A percentile compares a stretch with the other conserved stretches of the same genome.
These are phyloP conservation scores for Pichia rugopelliculosa DNA, from an alignment of 805 yeast species.

Conservation along the genomic window DNA sequence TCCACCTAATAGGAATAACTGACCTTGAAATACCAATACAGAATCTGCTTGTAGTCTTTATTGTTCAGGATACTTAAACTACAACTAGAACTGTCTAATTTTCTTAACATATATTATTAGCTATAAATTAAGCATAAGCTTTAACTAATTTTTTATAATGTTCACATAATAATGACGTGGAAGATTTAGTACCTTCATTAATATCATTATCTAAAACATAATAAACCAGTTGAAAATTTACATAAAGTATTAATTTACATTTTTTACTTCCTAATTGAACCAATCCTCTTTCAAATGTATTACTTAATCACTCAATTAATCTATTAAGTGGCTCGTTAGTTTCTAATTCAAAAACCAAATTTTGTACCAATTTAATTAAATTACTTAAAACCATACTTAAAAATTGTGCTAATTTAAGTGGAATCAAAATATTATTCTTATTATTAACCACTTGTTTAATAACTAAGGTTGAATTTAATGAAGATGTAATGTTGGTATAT, in stretches of 20 bases:
- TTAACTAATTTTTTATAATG: background rate
- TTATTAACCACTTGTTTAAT: constrained; percentile 17
- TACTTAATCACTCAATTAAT: constrained; percentile 60
- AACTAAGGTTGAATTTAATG: constrained; percentile 33
- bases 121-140: background rate
- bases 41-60: too few relatives aligned
- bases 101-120: background rate
- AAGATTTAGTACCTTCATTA: background rate
- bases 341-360: constrained; percentile 26
- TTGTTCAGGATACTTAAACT: too few relatives aligned
- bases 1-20: too few relatives aligned
- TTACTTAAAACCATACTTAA: constrained; percentile 70
- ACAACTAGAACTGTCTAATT: too few relatives aligned
- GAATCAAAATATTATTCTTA: constrained; percentile 31
- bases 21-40: too few relatives aligned
- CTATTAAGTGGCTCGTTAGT: constrained; percentile 64
- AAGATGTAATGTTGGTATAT: constrained; percentile 60
- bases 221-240: constrained; percentile 58
- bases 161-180: background rate
- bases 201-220: constrained; percentile 36
- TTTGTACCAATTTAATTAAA: constrained; percentile 46
- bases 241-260: constrained; percentile 65
- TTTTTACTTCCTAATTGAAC: constrained; percentile 56
- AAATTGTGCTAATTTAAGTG: constrained; percentile 68
- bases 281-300: constrained; percentile 72